Evolutionary conservation across 2,329 filamentous ascomycete species (phyloP).

Genomic region (Trichoderma semiorbis): DNA sequence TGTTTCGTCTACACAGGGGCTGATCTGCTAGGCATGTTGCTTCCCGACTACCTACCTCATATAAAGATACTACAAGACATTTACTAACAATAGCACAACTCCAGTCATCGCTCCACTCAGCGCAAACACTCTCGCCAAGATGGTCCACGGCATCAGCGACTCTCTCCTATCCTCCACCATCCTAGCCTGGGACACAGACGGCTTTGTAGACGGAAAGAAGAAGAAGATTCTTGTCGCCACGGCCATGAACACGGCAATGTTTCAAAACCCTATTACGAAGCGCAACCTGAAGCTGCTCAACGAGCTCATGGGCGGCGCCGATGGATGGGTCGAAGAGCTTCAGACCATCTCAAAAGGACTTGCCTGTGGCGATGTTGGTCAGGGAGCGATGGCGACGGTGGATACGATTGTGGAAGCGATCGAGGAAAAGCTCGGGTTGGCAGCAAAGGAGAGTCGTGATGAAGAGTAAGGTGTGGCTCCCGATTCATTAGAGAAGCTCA

Average conservation of each 20-base stretch:
- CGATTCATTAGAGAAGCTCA: neutral
- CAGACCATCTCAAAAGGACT: constrained; percentile 70
- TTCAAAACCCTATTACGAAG: constrained; percentile 75
- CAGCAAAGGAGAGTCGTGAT: neutral
- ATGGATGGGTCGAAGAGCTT: constrained; percentile 61
- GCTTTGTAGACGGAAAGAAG: constrained; percentile 52
- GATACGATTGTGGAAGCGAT: constrained; percentile 66
- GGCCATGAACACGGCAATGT: constrained; percentile 91
- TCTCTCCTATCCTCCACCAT: constrained; percentile 71
- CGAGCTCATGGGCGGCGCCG: constrained; percentile 65
- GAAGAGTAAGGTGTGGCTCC: neutral
- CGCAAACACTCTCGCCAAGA: constrained; percentile 83
- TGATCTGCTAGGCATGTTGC: constrained; percentile 47
- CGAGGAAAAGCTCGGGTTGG: constrained; percentile 46
- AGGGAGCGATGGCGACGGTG: constrained; percentile 83
- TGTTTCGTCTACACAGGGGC: constrained; percentile 44
- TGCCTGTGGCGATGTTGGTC: constrained; percentile 80
- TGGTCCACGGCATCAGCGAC: constrained; percentile 74
- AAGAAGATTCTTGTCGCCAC: constrained; percentile 73
- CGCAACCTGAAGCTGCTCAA: constrained; percentile 67
- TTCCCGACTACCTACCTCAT: rapidly evolving
- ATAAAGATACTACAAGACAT: neutral
- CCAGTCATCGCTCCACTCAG: constrained; percentile 76
- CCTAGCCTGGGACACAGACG: constrained; percentile 82
- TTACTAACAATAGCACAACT: neutral